Conservation (phyloP, 78 protist genomes). For the Mastigamoeba balamuthi region DNA sequence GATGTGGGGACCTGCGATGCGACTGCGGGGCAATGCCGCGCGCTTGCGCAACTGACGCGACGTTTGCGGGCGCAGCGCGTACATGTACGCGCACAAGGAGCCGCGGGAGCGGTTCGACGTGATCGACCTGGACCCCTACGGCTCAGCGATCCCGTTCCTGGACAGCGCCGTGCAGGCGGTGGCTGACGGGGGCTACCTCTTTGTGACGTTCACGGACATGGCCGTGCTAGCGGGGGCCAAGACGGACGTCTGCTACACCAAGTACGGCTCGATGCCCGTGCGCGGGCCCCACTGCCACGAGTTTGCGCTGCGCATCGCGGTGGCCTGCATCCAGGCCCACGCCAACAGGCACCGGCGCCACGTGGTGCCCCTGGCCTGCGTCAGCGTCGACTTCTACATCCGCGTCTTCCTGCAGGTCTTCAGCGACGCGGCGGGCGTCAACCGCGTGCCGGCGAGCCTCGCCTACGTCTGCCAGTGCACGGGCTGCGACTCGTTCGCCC, state of each 20-base stretch:
- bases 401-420: conserved; percentile 84
- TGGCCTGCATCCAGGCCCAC: conserved; percentile 38
- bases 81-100: conserved; percentile 19
- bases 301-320: conserved; percentile 51
- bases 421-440: conserved; percentile 9
- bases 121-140: conserved; percentile 99
- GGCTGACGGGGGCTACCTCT: conserved; percentile 81
- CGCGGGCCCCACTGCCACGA: conserved; percentile 81
- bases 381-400: conserved; percentile 90
- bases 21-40: neutral
- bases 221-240: conserved; percentile 84
- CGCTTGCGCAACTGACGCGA: neutral
- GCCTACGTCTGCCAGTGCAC: conserved; percentile 59
- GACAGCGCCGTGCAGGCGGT: conserved; percentile 89
- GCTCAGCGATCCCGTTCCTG: conserved; percentile 89
- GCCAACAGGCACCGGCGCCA: conserved; percentile 63
- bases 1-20: neutral
- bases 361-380: conserved; percentile 78
- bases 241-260: conserved; percentile 81
- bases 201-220: conserved; percentile 93
- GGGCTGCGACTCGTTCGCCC: conserved; percentile 60
- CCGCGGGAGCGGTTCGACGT: conserved; percentile 57
- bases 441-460: neutral
- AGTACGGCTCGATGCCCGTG: conserved; percentile 78
- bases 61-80: neutral